Evolutionary conservation across 306 rosid genomes (phyloP).

Genomic region (Cucumis melo): DNA sequence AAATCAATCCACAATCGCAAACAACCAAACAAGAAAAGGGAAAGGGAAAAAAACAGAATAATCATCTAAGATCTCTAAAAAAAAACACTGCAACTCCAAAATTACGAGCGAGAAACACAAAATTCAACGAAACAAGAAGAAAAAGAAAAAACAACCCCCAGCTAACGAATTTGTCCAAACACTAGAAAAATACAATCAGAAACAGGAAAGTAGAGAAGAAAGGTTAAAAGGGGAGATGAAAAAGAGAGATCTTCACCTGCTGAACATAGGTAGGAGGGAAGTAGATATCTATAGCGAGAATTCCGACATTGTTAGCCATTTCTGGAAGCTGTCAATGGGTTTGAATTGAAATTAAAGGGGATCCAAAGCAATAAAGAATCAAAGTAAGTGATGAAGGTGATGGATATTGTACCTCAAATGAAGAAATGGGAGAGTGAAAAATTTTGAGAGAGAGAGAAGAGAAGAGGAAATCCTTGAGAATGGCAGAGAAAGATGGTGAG

Average conservation of each 20-base stretch:
- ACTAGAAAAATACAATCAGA: not conserved
- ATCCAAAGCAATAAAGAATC: not conserved
- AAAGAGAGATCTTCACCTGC: conserved; percentile 44
- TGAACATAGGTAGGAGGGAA: conserved; percentile 76
- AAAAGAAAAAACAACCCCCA: not conserved
- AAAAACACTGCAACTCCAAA: not conserved
- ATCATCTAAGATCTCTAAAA: not conserved
- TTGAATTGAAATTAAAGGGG: not conserved
- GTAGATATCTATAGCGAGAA: conserved; percentile 88
- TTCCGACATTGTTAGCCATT: conserved; percentile 86
- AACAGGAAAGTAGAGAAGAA: not conserved
- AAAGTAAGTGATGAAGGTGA: not conserved
- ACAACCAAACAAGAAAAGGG: not conserved
- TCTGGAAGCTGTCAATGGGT: not conserved
- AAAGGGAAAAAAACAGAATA: not conserved
- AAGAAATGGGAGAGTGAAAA: not conserved
- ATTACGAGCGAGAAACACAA: not conserved
- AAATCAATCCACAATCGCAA: not conserved
- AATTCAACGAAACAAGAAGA: not conserved
- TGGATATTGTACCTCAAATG: not conserved
- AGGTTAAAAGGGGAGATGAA: too few relatives aligned
- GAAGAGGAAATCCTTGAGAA: not conserved
- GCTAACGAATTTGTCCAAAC: not conserved
- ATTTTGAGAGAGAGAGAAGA: not conserved
- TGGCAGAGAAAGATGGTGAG: conserved; percentile 5